Evolutionary conservation across 352 stramenopile species (phyloP).

Genomic region (Phytophthora pini): DNA sequence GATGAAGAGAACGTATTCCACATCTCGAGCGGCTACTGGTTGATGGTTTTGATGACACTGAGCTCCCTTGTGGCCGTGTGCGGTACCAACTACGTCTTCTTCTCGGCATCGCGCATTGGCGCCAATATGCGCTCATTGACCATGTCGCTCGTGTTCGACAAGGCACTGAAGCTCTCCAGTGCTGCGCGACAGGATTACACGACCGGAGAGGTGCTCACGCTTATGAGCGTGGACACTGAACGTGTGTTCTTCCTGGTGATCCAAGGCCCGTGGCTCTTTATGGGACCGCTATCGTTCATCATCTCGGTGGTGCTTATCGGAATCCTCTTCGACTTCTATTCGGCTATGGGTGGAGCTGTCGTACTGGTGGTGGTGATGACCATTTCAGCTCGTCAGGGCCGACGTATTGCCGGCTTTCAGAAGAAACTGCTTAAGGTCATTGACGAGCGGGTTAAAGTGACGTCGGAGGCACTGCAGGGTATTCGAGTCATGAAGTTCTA

Average conservation of each 20-base stretch:
- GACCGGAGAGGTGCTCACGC: constrained; percentile 46
- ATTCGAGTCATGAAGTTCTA: constrained; percentile 93
- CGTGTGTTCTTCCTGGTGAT: constrained; percentile 46
- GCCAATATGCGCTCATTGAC: constrained; percentile 46
- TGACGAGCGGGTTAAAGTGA: constrained; percentile 88
- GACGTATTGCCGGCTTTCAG: constrained; percentile 30
- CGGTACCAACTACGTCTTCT: constrained; percentile 45
- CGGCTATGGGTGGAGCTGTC: constrained; percentile 14
- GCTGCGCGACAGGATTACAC: constrained; percentile 45
- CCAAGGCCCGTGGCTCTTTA: constrained; percentile 34
- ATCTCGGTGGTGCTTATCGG: constrained; percentile 38
- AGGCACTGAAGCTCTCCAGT: constrained; percentile 70
- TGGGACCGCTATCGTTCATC: constrained; percentile 36
- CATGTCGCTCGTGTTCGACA: constrained; percentile 51
- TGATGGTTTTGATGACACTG: constrained; percentile 34
- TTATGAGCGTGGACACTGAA: constrained; percentile 50
- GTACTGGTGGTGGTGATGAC: constrained; percentile 28
- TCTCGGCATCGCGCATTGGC: constrained; percentile 38
- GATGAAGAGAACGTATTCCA: constrained; percentile 35
- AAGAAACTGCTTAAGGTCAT: constrained; percentile 43
- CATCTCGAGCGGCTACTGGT: constrained; percentile 37
- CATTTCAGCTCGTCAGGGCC: constrained; percentile 18
- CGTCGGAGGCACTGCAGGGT: constrained; percentile 91
- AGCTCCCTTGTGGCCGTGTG: constrained; percentile 37
- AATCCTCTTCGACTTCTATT: constrained; percentile 38